Percentiles rank a stretch among this genome's conserved stretches.
Evolutionary conservation across 176 grass and related monocot species (phyloP).

Genomic region (Rhynchospora tenuis): DNA sequence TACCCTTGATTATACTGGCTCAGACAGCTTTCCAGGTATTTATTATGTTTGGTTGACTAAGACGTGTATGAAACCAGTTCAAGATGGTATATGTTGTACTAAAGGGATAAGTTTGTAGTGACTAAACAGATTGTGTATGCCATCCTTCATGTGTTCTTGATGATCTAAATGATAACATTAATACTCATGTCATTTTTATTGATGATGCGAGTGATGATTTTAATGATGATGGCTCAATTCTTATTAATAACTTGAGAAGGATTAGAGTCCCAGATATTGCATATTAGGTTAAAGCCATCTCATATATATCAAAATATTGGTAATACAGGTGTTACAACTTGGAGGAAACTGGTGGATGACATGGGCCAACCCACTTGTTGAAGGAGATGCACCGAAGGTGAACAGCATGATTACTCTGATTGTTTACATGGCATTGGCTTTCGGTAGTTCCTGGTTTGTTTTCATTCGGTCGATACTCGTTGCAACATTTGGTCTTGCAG

Average conservation of each 20-base stretch:
- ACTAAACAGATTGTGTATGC: too few species aligned
- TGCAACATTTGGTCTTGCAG: slow-evolving; percentile 95
- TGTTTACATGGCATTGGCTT: slow-evolving; percentile 96
- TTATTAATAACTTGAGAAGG: background rate
- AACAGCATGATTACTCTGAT: slow-evolving; percentile 60
- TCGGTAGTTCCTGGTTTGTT: slow-evolving; percentile 94
- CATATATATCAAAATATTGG: background rate
- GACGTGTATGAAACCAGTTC: background rate
- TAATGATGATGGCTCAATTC: background rate
- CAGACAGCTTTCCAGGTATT: slow-evolving; percentile 70
- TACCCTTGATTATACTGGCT: slow-evolving; percentile 85
- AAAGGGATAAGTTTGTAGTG: background rate
- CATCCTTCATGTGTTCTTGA: too few species aligned
- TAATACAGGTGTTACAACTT: slow-evolving; percentile 68
- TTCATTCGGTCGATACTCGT: slow-evolving; percentile 95
- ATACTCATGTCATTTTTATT: too few species aligned
- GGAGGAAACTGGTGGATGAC: slow-evolving; percentile 99
- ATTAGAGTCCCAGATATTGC: background rate
- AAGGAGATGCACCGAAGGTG: slow-evolving; percentile 77
- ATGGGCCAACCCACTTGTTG: slow-evolving; percentile 91
- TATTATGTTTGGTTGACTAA: background rate
- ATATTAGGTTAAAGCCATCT: background rate
- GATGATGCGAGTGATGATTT: too few species aligned
- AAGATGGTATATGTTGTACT: background rate
- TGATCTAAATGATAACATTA: too few species aligned